Evolutionary conservation across 805 yeast species (phyloP), one percentile per base, ranked within the genome.

Genomic region (Yarrowia sp.): DNA sequence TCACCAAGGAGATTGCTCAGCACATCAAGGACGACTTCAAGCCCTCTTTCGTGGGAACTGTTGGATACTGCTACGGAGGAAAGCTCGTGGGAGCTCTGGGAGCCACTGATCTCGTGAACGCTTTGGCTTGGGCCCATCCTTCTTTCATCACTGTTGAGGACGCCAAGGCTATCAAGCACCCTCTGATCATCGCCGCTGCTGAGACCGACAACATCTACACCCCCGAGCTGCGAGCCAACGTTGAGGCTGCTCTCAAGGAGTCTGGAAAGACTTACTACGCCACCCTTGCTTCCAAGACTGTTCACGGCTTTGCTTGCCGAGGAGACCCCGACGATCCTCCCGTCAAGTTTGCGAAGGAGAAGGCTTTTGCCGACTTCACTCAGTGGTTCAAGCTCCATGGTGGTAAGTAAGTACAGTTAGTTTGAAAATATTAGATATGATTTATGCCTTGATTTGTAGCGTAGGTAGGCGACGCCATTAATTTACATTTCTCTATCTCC

Each of bases 31-130:
- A 70, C 25, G 81, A 80, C 62, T 71, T 73, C 61, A 74, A 74
- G n/a, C 81, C 83, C 16, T 71, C 76, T 59, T 82, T 78, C 66
- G 64, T 86, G 21, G 84, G 81, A 42, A 82, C 83, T 19, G 74
- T 86, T 63, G 97, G 97, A 22, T 84, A 90, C 77, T 90, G 97
- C 75, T 90, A 78, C 66, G 97, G 97, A 71, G 96, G 90, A 39
- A 87, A 85, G 73, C 84, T 77, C 67, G 84, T 81, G 32, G 68
- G 80, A 64, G 81, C 84, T 63, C 72, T 82, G 29, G 71, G 78
- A 6, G 78, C 72, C 21, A 63, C 62, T 59, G 66, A 63, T 39
- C 62, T 61, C 38, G 79, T 81, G 33, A 51, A 66, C 9, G 87
- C 79, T 16, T 90, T 82, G 68, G 96, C 93, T 14, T 73, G 83